Evolutionary conservation across 2,329 filamentous ascomycete species (phyloP).

Genomic region (Herpotrichia juniperi): DNA sequence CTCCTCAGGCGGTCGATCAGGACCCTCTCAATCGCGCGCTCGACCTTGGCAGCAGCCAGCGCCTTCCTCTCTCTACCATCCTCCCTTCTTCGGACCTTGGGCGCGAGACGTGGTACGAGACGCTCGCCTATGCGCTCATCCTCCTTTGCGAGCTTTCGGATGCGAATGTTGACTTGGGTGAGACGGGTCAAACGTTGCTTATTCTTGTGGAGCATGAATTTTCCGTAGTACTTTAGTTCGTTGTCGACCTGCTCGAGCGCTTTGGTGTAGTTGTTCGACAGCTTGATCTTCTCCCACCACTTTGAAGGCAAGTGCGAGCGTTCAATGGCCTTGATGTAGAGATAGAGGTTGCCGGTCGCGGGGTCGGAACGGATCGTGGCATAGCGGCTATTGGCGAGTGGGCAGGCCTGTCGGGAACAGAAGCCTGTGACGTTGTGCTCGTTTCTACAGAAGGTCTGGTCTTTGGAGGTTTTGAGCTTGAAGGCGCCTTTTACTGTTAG

Average conservation of each 20-base stretch:
- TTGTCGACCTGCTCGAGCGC: conserved; percentile 77
- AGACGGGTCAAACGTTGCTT: conserved; percentile 93
- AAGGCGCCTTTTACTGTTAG: conserved; percentile 57
- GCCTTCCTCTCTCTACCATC: conserved; percentile 58
- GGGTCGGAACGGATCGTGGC: conserved; percentile 88
- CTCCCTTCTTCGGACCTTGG: conserved; percentile 72
- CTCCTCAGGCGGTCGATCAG: conserved; percentile 88
- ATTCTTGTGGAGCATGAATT: conserved; percentile 91
- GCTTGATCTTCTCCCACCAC: conserved; percentile 91
- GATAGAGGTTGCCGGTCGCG: conserved; percentile 80
- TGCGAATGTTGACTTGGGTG: conserved; percentile 85
- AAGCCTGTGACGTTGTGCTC: conserved; percentile 80
- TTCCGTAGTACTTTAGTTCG: conserved; percentile 81
- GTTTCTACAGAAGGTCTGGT: conserved; percentile 79
- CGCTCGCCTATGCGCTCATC: conserved; percentile 88
- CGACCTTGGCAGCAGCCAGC: conserved; percentile 78
- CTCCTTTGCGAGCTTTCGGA: conserved; percentile 81
- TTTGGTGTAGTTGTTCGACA: conserved; percentile 88
- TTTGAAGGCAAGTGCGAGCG: conserved; percentile 79
- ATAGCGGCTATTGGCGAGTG: conserved; percentile 89
- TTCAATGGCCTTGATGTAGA: conserved; percentile 89
- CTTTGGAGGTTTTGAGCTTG: conserved; percentile 74
- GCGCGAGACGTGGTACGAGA: conserved; percentile 85
- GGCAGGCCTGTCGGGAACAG: conserved; percentile 87
- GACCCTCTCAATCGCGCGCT: conserved; percentile 93